Base-by-base conservation (phyloP, 805 yeast genomes). In the Saturnispora diversa region DNA sequence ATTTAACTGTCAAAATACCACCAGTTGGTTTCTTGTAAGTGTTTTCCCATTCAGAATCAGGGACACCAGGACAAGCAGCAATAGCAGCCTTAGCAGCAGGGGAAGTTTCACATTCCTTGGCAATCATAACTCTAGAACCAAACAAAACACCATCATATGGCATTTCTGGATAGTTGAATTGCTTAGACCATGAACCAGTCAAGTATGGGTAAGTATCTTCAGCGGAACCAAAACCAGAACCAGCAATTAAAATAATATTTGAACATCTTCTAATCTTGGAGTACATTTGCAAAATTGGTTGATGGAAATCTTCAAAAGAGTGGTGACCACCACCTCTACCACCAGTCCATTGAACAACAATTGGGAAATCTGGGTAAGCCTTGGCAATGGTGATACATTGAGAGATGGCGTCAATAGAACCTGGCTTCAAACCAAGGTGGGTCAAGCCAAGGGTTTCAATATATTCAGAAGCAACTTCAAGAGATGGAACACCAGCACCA, bases 251-350 rank as follows among this genome's bases (percentile, higher is more conserved):
- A 42, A 88, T 72, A 53, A 92, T 86, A 71, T 92, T 92, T 36
- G 84, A 59, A 56, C 87, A 81, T 67, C 86, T 82, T 75, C 99
- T 84, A 56, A 92, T 83, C 70, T 83, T 82, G 51, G 95, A 70
- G 67, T 92, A 92, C 90, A 92, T 92, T 65, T 86, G 95, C 59
- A 92, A 69, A 51, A 92, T 75, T 52, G 98, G 97, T 59, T 88
- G 90, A 65, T 92, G 98, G 92, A 90, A 87, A 69, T 92, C 99
- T 73, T 92, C 99, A 59, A 79, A 92, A 37, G 97, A 90, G 66
- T 92, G 99, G 64, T 92, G 99, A 59, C 99, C 99, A 75, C 99
- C 99, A 70, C 97, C 99, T 75, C 99, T 88, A 65, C 99, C 99
- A 75, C 97, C 98, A 45, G 99, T 92, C 99, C 99, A 92, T 72